Evolutionary conservation across 139 green algal genomes (phyloP).

Genomic region (Pleodorina starrii): DNA sequence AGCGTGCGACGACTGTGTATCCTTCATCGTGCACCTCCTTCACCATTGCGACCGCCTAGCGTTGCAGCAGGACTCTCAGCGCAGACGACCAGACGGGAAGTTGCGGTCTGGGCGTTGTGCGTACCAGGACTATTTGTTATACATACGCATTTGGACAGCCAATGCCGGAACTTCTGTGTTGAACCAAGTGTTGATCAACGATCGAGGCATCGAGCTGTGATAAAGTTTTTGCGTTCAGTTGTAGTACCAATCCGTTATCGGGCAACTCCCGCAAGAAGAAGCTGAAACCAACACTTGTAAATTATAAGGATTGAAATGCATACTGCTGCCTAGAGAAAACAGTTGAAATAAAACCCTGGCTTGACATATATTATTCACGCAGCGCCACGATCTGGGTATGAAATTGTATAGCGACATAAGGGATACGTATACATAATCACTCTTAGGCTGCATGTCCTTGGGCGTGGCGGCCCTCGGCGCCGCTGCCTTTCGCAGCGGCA

Average conservation of each 20-base stretch:
- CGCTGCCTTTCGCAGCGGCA: not conserved
- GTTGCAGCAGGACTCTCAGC: not conserved
- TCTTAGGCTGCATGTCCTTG: not conserved
- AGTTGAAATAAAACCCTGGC: too few relatives aligned
- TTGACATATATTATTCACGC: too few relatives aligned
- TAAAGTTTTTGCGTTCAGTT: not conserved
- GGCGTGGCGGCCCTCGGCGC: not conserved
- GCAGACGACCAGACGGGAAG: not conserved
- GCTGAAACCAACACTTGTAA: too few relatives aligned
- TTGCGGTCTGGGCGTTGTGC: conserved; percentile 1
- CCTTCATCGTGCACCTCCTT: conserved; percentile 27
- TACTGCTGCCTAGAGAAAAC: too few relatives aligned
- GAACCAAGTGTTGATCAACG: not conserved
- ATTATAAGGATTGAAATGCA: too few relatives aligned
- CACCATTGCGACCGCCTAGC: not conserved
- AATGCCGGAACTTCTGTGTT: not conserved
- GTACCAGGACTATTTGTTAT: not conserved
- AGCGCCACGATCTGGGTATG: not conserved
- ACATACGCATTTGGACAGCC: not conserved
- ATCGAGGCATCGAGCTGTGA: not conserved
- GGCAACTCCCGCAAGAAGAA: not conserved
- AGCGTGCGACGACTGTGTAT: not conserved
- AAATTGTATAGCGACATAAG: not conserved
- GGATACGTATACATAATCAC: too few relatives aligned
- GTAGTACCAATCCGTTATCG: not conserved